Base-by-base conservation (phyloP, 192 early-diverging fungal species). In the Podochytrium sp. region DNA sequence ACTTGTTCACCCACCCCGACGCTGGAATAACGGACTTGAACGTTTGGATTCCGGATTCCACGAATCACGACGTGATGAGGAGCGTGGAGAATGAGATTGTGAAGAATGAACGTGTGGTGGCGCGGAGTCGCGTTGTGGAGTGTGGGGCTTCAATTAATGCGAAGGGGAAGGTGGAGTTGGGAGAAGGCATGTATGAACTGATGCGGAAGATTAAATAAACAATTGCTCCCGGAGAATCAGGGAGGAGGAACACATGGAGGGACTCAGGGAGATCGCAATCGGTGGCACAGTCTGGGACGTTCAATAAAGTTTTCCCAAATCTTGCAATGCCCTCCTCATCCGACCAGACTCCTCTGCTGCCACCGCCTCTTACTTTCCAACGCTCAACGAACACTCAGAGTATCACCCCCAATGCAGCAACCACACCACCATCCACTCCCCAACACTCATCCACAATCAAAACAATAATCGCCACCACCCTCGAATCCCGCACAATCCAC, bases 401-500 rank as follows among this genome's bases (percentile, higher is more conserved):
- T n/a, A n/a, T n/a, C n/a, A n/a, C n/a, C n/a, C n/a, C n/a, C n/a
- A n/a, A n/a, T n/a, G n/a, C n/a, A n/a, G n/a, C n/a, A n/a, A n/a
- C n/a, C n/a, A n/a, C n/a, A n/a, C n/a, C n/a, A n/a, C n/a, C n/a
- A n/a, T n/a, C n/a, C n/a, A n/a, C n/a, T n/a, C n/a, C n/a, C 43
- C 7, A 47, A 47, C 43, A 20, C 43, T 12, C 43, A 47, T 7
- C 43, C 43, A 47, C 43, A 47, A 7, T 47, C 10, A 12, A 55
- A 55, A 6, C 52, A 55, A 12, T 30, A 23, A 61, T 69, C 33
- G 67, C 6, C 12, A 33, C 6, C 6, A 12, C 73, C 47, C 27
- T 80, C 2, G 78, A 80, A 33, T 66, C 62, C 27, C 69, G 70
- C 39, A 4, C 18, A 2, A 64, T 59, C 4, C 79, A 80, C 59